Base-by-base conservation (phyloP, 768 basidiomycete species). In the Sutorius australiensis region DNA sequence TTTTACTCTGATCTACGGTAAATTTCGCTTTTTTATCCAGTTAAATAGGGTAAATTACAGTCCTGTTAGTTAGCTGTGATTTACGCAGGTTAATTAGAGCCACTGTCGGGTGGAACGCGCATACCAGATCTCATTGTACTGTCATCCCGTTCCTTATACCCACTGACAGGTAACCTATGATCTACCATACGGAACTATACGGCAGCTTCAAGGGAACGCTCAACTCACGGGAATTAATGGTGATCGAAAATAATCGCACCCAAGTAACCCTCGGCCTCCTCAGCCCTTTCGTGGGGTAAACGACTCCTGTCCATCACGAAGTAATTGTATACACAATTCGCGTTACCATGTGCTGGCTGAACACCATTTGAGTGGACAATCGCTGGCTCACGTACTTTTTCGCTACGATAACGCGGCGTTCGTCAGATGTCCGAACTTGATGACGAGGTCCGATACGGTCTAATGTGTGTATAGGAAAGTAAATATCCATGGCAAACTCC, bases 231-330 rank as follows among this genome's bases (percentile, higher is more conserved):
- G 10, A 50, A 44, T 37, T 36, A 42, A 43, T 3, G 8, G 39
- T 19, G 39, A 37, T 32, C 21, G 51, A 45, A 41, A n/a, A 40
- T 19, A n/a, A 30, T 37, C 83, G 61, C 56, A 91, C 87, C 93
- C 93, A 39, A 97, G 73, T 67, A 87, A 75, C 9, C 93, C 93
- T 54, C 90, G 76, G 11, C 93, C 93, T 56, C 91, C 92, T 93
- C 93, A 97, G 8, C 85, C 85, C 51, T 77, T 80, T 46, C 81
- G 70, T 6, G 92, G 91, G 3, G 74, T 84, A 39, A 93, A 72
- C n/a, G 81, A 58, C 7, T 61, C 66, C 56, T 79, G 67, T 3
- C 68, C 76, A 6, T 73, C 68, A 30, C 89, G 81, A 28, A 81
- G 68, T 9, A 90, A 77, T 41, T 77, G 75, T 48, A 93, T 74